These are phyloP conservation scores for Pleurotus cornucopiae DNA, from an alignment of 768 basidiomycete species.

Conservation along the genomic window DNA sequence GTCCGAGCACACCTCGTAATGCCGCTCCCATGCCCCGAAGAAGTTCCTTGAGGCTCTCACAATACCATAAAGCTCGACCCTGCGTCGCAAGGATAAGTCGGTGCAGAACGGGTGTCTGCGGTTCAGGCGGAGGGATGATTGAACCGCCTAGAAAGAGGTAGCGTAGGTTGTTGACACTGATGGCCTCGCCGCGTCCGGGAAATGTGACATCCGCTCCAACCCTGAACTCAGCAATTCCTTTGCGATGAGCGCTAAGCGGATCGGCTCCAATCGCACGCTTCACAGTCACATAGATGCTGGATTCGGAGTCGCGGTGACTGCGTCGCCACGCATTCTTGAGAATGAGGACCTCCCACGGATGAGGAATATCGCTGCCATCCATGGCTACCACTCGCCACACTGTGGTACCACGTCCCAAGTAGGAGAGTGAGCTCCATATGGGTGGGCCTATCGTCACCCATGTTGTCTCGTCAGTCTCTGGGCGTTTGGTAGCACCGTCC, in stretches of 20 bases:
- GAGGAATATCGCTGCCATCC: not conserved
- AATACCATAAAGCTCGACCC: slow-evolving; percentile 18
- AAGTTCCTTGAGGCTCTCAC: slow-evolving; percentile 13
- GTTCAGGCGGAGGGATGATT: not conserved
- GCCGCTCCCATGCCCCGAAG: slow-evolving; percentile 15
- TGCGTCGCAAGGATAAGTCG: slow-evolving; percentile 13
- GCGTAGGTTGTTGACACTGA: slow-evolving; percentile 10
- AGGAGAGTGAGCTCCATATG: slow-evolving; percentile 15
- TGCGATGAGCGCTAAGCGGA: too few relatives aligned
- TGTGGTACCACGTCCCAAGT: slow-evolving; percentile 15
- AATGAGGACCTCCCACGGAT: slow-evolving; percentile 6
- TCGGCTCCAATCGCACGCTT: not conserved
- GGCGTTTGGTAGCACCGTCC: not conserved
- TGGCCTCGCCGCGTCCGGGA: slow-evolving; percentile 8
- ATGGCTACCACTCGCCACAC: slow-evolving; percentile 12
- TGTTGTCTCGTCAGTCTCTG: not conserved
- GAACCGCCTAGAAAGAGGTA: too few relatives aligned
- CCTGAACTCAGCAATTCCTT: slow-evolving; percentile 15
- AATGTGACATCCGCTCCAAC: slow-evolving; percentile 13
- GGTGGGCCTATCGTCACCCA: slow-evolving; percentile 17
- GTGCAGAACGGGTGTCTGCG: slow-evolving; percentile 12
- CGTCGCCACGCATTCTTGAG: slow-evolving; percentile 16
- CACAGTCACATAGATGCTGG: slow-evolving; percentile 14
- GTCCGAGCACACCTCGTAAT: slow-evolving; percentile 11
- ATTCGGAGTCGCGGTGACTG: slow-evolving; percentile 11